Evolutionary conservation across 2,329 filamentous ascomycete genomes (phyloP), one percentile per base, ranked within the genome.

Genomic region (Stylonectria norvegica): DNA sequence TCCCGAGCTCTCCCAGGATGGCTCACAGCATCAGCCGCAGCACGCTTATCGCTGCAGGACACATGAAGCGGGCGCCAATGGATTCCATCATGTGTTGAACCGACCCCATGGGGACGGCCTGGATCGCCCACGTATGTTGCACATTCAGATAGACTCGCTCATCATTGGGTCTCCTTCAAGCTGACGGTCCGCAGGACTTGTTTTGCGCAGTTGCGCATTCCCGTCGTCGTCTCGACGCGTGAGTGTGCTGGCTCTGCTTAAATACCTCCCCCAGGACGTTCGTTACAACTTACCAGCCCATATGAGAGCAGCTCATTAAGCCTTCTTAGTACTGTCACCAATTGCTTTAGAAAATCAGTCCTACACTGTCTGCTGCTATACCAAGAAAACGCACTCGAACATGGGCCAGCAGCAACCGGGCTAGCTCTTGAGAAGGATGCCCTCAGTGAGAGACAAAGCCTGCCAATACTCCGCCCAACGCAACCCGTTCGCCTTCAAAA

Each of bases 401-500:
- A 54, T 55, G 52, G 38, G 35, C 43, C 34, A 45, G 35, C 28
- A 41, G 35, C 20, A 29, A 31, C 34, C 34, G 28, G n/a, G 33
- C 28, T 36, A 40, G 42, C 38, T 42, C 42, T 48, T n/a, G n/a
- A n/a, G 42, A 37, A 56, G 53, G 49, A 56, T 56, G 53, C 53
- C 53, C 48, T 55, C 53, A 33, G 54, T 55, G 48, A 49, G 40
- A 49, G 53, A 56, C 43, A 56, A 56, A 47, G 53, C 53, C 42
- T 53, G 43, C 34, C 44, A 47, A 36, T 55, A 40, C 36, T 36
- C 44, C 39, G 28, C 45, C 36, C 14, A 48, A 44, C 18, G 17
- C 42, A 33, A 27, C 29, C 28, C n/a, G n/a, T n/a, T n/a, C 40
- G 16, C 33, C 29, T 31, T 34, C 38, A 16, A 16, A 32, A 35